These are phyloP conservation scores for Cavenderia fasciculata DNA, from an alignment of 78 protist genomes.

Conservation along the genomic window DNA sequence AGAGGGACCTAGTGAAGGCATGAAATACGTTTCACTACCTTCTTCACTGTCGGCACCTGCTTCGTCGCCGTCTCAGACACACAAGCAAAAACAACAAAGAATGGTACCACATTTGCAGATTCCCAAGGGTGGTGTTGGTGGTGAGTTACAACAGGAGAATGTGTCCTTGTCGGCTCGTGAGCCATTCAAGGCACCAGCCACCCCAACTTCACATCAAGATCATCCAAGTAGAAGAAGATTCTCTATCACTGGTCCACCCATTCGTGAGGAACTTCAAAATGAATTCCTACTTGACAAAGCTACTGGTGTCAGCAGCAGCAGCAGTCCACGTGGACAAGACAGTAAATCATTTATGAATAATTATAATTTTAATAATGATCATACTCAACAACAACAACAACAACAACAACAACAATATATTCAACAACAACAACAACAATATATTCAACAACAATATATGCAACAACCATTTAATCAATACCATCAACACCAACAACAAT, in stretches of 20 bases:
- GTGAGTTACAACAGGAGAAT: too few relatives aligned
- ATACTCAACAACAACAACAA: neutral
- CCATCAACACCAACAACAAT: neutral
- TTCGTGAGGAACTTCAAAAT: conserved; percentile 2
- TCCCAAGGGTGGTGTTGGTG: too few relatives aligned
- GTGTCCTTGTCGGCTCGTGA: too few relatives aligned
- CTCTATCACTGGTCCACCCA: conserved; percentile 12
- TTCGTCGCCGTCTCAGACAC: conserved; percentile 3
- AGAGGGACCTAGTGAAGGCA: neutral
- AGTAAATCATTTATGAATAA: too few relatives aligned
- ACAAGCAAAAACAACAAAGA: neutral
- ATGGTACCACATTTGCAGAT: neutral
- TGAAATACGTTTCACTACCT: conserved; percentile 8
- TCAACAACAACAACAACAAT: conserved; percentile 6
- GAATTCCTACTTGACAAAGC: too few relatives aligned
- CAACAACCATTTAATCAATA: neutral
- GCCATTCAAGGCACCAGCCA: too few relatives aligned
- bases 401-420: neutral
- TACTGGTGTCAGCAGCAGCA: too few relatives aligned
- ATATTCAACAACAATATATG: conserved; percentile 3
- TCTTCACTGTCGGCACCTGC: conserved; percentile 61
- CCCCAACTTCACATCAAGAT: conserved; percentile 1
- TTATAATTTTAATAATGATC: neutral
- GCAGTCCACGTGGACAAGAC: too few relatives aligned
- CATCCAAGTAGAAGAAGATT: conserved; percentile 1